Percentiles rank a stretch among this genome's conserved stretches.
Evolutionary conservation across 2,329 filamentous ascomycete genomes (phyloP).

Genomic region (Pseudocercospora crystallina): DNA sequence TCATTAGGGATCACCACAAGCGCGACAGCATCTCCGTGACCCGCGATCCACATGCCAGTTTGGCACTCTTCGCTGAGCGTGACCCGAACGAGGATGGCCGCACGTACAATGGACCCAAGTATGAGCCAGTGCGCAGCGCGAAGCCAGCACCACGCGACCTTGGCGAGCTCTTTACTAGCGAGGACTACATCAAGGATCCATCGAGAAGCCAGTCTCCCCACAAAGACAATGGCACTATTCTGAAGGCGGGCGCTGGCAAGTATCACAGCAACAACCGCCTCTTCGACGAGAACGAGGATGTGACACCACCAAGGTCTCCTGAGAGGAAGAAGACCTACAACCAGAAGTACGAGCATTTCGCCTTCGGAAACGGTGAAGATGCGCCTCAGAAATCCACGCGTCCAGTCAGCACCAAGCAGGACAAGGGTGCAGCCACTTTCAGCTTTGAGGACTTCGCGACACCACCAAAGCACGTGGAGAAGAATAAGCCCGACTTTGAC

Average conservation of each 20-base stretch:
- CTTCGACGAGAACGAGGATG: slow-evolving; percentile 55
- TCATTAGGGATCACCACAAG: slow-evolving; percentile 30
- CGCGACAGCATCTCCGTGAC: slow-evolving; percentile 36
- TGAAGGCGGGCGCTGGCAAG: slow-evolving; percentile 52
- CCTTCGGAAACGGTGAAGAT: slow-evolving; percentile 67
- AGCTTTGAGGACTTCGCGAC: slow-evolving; percentile 85
- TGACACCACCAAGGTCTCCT: slow-evolving; percentile 37
- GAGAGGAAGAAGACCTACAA: slow-evolving; percentile 64
- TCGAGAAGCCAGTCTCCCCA: slow-evolving; percentile 34
- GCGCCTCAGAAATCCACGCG: slow-evolving; percentile 30
- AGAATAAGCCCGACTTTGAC: slow-evolving; percentile 66
- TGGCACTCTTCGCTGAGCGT: slow-evolving; percentile 72
- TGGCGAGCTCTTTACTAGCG: slow-evolving; percentile 66
- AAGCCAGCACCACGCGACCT: slow-evolving; percentile 68
- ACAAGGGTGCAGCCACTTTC: slow-evolving; percentile 67
- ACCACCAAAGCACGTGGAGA: slow-evolving; percentile 70
- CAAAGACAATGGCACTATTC: slow-evolving; percentile 38
- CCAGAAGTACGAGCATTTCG: slow-evolving; percentile 82
- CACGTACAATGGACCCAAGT: slow-evolving; percentile 49
- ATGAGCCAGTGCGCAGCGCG: slow-evolving; percentile 66
- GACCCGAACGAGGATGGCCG: slow-evolving; percentile 58
- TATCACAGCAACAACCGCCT: slow-evolving; percentile 55
- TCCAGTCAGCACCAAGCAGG: slow-evolving; percentile 34
- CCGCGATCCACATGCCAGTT: slow-evolving; percentile 60
- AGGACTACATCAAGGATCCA: slow-evolving; percentile 40